Evolutionary conservation across 257 asterid species (phyloP).

Genomic region (Solanum piurae): DNA sequence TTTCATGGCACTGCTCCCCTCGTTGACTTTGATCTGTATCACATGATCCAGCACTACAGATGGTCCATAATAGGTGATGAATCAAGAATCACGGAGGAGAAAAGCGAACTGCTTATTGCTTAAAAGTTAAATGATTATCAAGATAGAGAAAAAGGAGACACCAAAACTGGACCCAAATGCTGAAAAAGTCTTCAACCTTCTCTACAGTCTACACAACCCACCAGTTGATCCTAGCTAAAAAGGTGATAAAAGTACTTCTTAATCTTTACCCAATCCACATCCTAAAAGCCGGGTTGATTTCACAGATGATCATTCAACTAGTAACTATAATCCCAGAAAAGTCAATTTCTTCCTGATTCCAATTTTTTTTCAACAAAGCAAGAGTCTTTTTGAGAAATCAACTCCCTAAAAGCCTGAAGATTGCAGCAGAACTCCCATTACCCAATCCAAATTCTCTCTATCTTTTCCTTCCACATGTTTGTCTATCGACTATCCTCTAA

Average conservation of each 20-base stretch:
- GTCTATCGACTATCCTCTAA: background rate
- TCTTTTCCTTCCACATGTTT: background rate
- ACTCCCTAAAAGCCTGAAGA: background rate
- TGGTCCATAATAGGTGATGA: background rate
- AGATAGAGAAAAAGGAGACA: background rate
- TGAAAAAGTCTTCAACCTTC: background rate
- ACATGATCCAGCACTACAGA: background rate
- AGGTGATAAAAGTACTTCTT: background rate
- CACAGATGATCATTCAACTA: background rate
- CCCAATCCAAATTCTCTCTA: background rate
- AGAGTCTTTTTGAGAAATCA: background rate
- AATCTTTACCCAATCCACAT: background rate
- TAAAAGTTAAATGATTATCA: background rate
- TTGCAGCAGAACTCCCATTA: background rate
- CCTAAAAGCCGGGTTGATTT: background rate
- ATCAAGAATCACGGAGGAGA: background rate
- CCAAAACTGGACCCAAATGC: background rate
- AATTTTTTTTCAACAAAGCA: background rate
- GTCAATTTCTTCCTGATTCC: background rate
- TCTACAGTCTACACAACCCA: background rate
- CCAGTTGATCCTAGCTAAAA: background rate
- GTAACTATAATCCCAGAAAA: background rate
- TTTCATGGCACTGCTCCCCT: background rate
- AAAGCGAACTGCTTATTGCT: background rate
- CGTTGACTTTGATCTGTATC: background rate